Percentiles rank a stretch among this genome's conserved stretches.
phyloP scores from a whole-genome alignment of 495 filamentous ascomycete species.

The Neurospora sp. region DNA sequence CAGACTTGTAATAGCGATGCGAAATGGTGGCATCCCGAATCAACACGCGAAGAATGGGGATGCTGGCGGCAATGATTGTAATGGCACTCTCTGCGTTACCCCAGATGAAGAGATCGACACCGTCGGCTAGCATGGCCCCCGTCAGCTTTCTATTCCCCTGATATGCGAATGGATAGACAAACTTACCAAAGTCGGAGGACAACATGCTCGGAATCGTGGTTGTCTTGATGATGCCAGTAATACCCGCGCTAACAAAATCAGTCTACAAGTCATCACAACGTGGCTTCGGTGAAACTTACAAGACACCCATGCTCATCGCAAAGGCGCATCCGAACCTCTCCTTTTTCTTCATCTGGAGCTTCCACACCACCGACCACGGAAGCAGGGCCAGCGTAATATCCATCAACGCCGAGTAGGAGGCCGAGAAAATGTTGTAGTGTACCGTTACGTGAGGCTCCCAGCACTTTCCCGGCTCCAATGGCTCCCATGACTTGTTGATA shows the following conservation, averaged over 20 bases:
- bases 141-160: background rate
- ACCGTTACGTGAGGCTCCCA: constrained; percentile 16
- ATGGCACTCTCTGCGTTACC: constrained; percentile 23
- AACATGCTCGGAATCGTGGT: constrained; percentile 8
- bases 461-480: constrained; percentile 17
- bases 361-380: constrained; percentile 26
- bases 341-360: constrained; percentile 23
- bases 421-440: constrained; percentile 17
- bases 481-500: constrained; percentile 24
- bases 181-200: background rate
- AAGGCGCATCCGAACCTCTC: constrained; percentile 29
- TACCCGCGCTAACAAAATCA: constrained; percentile 14
- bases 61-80: constrained; percentile 28
- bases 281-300: constrained; percentile 2
- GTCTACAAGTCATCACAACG: background rate
- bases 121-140: constrained; percentile 4
- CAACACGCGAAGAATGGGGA: constrained; percentile 26
- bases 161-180: background rate
- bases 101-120: constrained; percentile 14
- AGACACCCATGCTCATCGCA: constrained; percentile 28
- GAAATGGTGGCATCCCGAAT: constrained; percentile 10
- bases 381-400: constrained; percentile 25
- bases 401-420: constrained; percentile 18
- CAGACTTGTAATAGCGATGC: background rate
- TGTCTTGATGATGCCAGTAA: constrained; percentile 20